phyloP scores from a whole-genome alignment of 345 rosid genomes.

The Dipteronia dyeriana region DNA sequence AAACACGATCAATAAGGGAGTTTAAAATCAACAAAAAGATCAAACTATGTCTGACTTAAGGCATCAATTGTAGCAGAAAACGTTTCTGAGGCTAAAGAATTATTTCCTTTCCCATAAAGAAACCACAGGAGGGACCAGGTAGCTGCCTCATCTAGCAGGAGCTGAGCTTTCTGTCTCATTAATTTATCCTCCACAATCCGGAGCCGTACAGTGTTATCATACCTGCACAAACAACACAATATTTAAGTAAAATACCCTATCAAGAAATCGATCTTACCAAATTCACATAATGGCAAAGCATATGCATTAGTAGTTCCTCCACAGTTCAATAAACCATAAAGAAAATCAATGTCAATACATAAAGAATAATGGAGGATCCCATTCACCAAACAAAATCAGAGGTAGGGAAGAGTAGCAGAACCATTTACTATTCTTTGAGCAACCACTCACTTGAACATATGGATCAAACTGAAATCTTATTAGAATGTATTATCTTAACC shows the following conservation, averaged over 20 bases:
- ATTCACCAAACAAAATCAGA: background rate
- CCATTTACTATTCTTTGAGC: background rate
- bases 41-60: background rate
- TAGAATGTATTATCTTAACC: background rate
- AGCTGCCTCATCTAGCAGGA: slow-evolving; percentile 95
- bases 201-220: slow-evolving; percentile 65
- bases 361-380: background rate
- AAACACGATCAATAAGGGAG: too few species aligned
- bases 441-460: background rate
- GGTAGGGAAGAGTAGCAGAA: background rate
- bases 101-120: slow-evolving; percentile 92
- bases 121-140: slow-evolving; percentile 98
- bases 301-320: background rate
- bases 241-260: slow-evolving; percentile 20
- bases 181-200: slow-evolving; percentile 88
- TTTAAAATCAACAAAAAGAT: too few species aligned
- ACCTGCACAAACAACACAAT: slow-evolving; percentile 42
- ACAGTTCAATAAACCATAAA: background rate
- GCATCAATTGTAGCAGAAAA: slow-evolving; percentile 18
- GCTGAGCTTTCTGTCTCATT: slow-evolving; percentile 93
- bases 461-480: background rate
- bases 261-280: slow-evolving; percentile 3
- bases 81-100: slow-evolving; percentile 28
- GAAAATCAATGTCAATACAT: background rate
- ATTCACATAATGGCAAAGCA: background rate